These are phyloP conservation scores for Fusarium siculi DNA, from an alignment of 2,329 filamentous ascomycete species.

Conservation along the genomic window DNA sequence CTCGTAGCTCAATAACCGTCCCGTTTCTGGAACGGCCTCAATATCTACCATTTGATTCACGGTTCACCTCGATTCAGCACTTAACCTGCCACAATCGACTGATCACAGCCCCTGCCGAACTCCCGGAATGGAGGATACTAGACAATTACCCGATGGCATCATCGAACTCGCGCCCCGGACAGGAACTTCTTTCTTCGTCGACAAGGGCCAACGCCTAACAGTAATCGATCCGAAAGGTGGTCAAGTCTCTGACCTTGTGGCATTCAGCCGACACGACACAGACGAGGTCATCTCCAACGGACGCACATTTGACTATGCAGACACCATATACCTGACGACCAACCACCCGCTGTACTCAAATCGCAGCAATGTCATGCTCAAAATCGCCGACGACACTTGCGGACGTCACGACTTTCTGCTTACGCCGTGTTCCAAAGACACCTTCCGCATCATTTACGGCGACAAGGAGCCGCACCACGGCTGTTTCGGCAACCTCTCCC, in stretches of 20 bases:
- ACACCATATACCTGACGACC: not conserved
- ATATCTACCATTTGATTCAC: not conserved
- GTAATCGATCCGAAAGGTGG: not conserved
- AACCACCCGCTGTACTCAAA: not conserved
- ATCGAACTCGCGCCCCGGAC: not conserved
- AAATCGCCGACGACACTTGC: not conserved
- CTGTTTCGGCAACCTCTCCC: not conserved
- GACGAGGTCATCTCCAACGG: not conserved
- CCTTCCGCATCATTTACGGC: not conserved
- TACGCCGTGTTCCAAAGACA: not conserved
- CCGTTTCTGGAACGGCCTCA: accelerated
- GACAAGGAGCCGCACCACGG: not conserved
- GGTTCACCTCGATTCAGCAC: no score
- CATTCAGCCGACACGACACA: not conserved
- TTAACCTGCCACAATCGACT: not conserved
- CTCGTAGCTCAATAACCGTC: not conserved
- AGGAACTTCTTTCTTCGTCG: not conserved
- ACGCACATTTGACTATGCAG: not conserved
- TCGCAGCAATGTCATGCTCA: not conserved
- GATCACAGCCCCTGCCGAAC: not conserved
- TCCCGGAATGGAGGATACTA: not conserved
- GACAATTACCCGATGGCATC: not conserved
- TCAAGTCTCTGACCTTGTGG: not conserved
- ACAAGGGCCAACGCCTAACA: not conserved
- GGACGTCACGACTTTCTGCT: not conserved